Base-by-base conservation (phyloP, 2,329 filamentous ascomycete genomes). In the Sporothrix luriei region DNA sequence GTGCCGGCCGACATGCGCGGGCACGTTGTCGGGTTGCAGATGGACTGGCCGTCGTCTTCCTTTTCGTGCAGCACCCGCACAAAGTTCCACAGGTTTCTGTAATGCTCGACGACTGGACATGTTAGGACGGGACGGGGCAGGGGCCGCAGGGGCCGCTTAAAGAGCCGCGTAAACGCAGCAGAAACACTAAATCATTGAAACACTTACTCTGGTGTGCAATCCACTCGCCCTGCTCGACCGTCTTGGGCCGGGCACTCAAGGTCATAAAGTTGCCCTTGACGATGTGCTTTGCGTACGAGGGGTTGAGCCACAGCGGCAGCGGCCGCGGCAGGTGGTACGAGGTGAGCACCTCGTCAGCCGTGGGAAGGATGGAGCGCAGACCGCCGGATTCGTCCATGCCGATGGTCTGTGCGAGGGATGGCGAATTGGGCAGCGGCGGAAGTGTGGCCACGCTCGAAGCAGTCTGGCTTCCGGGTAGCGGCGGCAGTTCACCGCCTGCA, bases 261-360 rank as follows among this genome's bases (percentile, higher is more conserved):
- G 94, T 97, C 90, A 97, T 93, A 78, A 98, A 97, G 82, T 97
- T 98, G 71, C 94, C 94, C 83, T 94, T 97, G 76, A 97, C 94
- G 74, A 97, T 97, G 76, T 97, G 89, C 78, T 90, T 91, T 68
- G 91, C 90, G 77, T 92, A 91, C 72, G 88, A 82, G 69, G 90
- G 85, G 76, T 91, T 90, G 76, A 93, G 87, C 88, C 91, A 93
- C 72, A 92, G 82, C 19, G 91, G 91, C 71, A 88, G 82, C 43
- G 87, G 86, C 52, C 87, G 85, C 71, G 90, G 90, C 71, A 91
- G 82, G 74, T 90, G 87, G 76, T 89, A 89, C 14, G 82, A 82
- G 74, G 82, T 82, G 73, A 89, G 83, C 66, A 86, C 78, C 69
- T 87, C 85, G 75, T 89, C 86, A 40, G 52, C 62, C 57, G 62